phyloP scores from a whole-genome alignment of 768 basidiomycete genomes.

The Botryobasidium botryosum region DNA sequence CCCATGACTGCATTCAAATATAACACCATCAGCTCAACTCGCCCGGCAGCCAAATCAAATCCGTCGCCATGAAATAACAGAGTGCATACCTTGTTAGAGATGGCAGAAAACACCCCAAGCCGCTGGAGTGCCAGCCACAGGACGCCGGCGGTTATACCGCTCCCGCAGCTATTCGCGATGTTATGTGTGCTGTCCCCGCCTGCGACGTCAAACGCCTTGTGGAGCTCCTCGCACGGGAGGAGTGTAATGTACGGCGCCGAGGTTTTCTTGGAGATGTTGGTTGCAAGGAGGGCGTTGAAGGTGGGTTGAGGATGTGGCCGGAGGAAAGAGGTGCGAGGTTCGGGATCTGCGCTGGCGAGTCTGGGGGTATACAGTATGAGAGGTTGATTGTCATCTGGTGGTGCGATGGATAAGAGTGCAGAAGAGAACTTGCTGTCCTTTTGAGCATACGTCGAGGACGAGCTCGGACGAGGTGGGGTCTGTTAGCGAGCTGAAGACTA shows the following conservation, averaged over 20 bases:
- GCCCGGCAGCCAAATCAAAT: not conserved
- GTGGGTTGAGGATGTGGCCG: constrained; percentile 87
- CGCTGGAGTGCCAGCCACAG: constrained; percentile 84
- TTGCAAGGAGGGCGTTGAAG: constrained; percentile 55
- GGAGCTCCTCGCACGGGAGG: constrained; percentile 39
- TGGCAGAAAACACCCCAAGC: constrained; percentile 34
- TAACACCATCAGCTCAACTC: not conserved
- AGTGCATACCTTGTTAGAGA: constrained; percentile 81
- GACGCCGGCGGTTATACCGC: constrained; percentile 94
- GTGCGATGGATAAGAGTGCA: too few relatives aligned
- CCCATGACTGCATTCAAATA: constrained; percentile 59
- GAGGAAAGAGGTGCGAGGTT: constrained; percentile 82
- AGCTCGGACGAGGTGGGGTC: constrained; percentile 34
- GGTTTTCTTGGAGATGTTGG: too few relatives aligned
- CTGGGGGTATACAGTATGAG: constrained; percentile 26
- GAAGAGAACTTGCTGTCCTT: constrained; percentile 50
- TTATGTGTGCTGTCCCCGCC: too few relatives aligned
- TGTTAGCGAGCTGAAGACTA: constrained; percentile 49
- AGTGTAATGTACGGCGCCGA: constrained; percentile 33
- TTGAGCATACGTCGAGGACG: constrained; percentile 75
- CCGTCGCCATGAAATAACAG: too few relatives aligned
- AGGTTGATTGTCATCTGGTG: not conserved
- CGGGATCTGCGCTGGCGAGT: constrained; percentile 64
- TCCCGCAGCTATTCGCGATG: constrained; percentile 77
- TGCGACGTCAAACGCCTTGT: too few relatives aligned